Percentiles rank a stretch among this genome's conserved stretches.
These are phyloP conservation scores for Epichloe gansuensis DNA, from an alignment of 2,329 filamentous ascomycete species.

Conservation along the genomic window DNA sequence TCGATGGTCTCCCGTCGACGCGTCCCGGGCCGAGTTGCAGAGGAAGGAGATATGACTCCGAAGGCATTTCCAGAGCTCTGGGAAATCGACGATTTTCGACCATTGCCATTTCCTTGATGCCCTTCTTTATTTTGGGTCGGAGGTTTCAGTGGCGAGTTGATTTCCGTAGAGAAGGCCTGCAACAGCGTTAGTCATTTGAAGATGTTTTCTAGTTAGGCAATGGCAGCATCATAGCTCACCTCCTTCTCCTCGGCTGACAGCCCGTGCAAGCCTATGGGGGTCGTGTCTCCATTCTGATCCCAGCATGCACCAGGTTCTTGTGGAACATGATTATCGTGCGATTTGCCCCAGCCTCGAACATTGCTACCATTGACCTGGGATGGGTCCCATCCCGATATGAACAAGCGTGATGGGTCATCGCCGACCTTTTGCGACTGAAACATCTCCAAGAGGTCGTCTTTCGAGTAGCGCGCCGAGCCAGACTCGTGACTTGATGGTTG, in stretches of 20 bases:
- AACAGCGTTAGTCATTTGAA: background rate
- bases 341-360: slow-evolving; percentile 63
- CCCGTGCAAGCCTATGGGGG: slow-evolving; percentile 59
- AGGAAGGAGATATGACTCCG: slow-evolving; percentile 60
- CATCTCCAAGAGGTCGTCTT: slow-evolving; percentile 66
- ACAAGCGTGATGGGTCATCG: slow-evolving; percentile 50
- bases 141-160: slow-evolving; percentile 88
- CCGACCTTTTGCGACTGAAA: slow-evolving; percentile 41
- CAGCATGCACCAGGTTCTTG: slow-evolving; percentile 87
- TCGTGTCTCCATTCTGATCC: slow-evolving; percentile 58
- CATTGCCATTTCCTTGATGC: slow-evolving; percentile 44
- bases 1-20: slow-evolving; percentile 74
- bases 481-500: slow-evolving; percentile 19
- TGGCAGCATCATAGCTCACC: slow-evolving; percentile 23
- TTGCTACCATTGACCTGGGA: slow-evolving; percentile 52
- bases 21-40: slow-evolving; percentile 55
- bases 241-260: slow-evolving; percentile 52
- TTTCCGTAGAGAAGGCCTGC: slow-evolving; percentile 69
- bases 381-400: slow-evolving; percentile 68
- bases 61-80: slow-evolving; percentile 52
- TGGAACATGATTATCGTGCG: slow-evolving; percentile 56
- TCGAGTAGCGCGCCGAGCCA: slow-evolving; percentile 53
- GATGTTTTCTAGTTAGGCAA: slow-evolving; percentile 6
- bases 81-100: slow-evolving; percentile 74
- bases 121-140: slow-evolving; percentile 61